A percentile compares a stretch with the other conserved stretches of the same genome.
phyloP scores from a whole-genome alignment of 1,284 basidiomycete genomes.

The Ceratobasidium sp. region DNA sequence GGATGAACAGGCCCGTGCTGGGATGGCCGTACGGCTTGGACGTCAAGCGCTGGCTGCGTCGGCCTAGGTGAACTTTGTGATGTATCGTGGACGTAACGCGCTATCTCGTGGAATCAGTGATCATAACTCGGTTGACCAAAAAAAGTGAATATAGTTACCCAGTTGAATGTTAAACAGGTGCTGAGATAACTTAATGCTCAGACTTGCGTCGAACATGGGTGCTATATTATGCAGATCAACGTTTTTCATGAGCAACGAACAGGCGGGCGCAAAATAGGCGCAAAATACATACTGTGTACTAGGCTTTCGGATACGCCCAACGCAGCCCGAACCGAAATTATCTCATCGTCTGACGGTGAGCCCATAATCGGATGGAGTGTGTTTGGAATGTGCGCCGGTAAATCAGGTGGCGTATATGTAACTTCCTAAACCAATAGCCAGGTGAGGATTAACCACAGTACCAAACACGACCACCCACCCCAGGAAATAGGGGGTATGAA shows the following conservation, averaged over 20 bases:
- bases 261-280: not conserved
- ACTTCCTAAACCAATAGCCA: not conserved
- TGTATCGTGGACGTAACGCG: too few species aligned
- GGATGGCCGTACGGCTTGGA: too few species aligned
- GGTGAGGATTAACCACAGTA: too few species aligned
- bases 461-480: not conserved
- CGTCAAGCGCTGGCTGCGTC: too few species aligned
- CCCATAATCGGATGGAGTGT: not conserved
- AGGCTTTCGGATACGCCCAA: slow-evolving; percentile 11
- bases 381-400: slow-evolving; percentile 20
- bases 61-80: too few species aligned
- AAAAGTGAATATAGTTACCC: too few species aligned
- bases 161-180: slow-evolving; percentile 38
- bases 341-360: slow-evolving; percentile 16
- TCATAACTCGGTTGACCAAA: too few species aligned
- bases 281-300: not conserved
- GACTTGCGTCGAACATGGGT: slow-evolving; percentile 20
- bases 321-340: slow-evolving; percentile 14
- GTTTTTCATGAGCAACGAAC: too few species aligned
- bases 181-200: slow-evolving; percentile 32
- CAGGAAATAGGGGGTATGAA: not conserved
- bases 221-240: not conserved
- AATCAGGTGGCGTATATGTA: slow-evolving; percentile 9
- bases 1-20: too few species aligned
- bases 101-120: too few species aligned